Evolutionary conservation across 371 early-diverging fungal genomes (phyloP).

Genomic region (Mortierella sp.): DNA sequence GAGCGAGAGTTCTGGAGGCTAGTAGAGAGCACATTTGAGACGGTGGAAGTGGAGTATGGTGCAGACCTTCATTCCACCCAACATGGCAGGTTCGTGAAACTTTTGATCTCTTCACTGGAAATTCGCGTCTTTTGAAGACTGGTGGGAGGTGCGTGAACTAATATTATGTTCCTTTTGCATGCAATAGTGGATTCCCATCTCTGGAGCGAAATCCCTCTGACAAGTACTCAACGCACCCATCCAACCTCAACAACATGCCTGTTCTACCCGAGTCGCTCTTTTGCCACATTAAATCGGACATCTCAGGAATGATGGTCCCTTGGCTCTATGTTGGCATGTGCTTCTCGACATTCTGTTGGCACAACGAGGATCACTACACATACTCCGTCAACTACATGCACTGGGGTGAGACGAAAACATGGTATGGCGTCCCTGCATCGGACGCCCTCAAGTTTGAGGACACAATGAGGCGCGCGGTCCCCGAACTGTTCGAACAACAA

Average conservation of each 20-base stretch:
- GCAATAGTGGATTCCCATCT: conserved; percentile 81
- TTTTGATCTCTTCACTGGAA: neutral
- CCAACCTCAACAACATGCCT: conserved; percentile 94
- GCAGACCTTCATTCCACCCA: conserved; percentile 93
- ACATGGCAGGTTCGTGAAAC: conserved; percentile 81
- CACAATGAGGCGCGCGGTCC: conserved; percentile 83
- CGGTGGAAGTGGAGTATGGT: conserved; percentile 95
- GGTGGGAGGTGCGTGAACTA: neutral
- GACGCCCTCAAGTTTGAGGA: conserved; percentile 88
- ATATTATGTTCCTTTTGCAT: neutral
- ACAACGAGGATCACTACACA: conserved; percentile 96
- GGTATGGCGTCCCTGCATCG: conserved; percentile 94
- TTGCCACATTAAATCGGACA: conserved; percentile 87
- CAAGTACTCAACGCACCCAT: conserved; percentile 77
- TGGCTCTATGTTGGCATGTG: conserved; percentile 98
- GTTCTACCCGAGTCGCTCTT: conserved; percentile 86
- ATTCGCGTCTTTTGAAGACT: neutral
- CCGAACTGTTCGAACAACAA: conserved; percentile 90
- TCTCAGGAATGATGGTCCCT: conserved; percentile 96
- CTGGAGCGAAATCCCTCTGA: conserved; percentile 68
- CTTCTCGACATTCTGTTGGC: conserved; percentile 98
- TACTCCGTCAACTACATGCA: conserved; percentile 97
- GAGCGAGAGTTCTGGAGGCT: conserved; percentile 97
- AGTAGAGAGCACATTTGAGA: conserved; percentile 87
- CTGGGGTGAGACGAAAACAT: conserved; percentile 96